Conservation (phyloP, 176 grass and related monocot species). For the Zoysia japonica region DNA sequence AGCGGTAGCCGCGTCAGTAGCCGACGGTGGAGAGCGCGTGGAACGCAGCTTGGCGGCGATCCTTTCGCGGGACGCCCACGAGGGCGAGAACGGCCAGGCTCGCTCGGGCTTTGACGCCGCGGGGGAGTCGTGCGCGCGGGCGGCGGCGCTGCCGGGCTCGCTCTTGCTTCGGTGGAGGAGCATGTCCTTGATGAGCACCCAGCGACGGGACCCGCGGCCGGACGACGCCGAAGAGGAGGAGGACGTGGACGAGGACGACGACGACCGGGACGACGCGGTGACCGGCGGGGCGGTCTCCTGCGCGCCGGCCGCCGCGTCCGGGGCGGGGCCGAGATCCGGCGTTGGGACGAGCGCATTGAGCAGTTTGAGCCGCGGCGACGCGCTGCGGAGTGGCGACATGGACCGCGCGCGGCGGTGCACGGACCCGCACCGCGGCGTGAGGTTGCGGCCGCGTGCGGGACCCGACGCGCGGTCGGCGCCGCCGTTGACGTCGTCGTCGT, state of each 20-base stretch:
- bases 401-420: conserved; percentile 79
- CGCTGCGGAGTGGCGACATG: conserved; percentile 79
- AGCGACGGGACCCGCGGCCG: conserved; percentile 60
- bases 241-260: conserved; percentile 52
- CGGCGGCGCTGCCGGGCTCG: conserved; percentile 45
- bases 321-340: conserved; percentile 25
- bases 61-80: conserved; percentile 60
- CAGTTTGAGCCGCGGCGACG: conserved; percentile 56
- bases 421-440: conserved; percentile 63
- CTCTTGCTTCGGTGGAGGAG: conserved; percentile 96
- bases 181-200: conserved; percentile 91
- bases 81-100: conserved; percentile 68
- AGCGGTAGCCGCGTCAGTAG: background rate
- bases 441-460: conserved; percentile 48
- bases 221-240: conserved; percentile 47
- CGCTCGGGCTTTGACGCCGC: conserved; percentile 48
- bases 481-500: conserved; percentile 31
- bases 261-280: conserved; percentile 61
- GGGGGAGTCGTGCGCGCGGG: conserved; percentile 31
- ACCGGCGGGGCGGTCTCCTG: conserved; percentile 39
- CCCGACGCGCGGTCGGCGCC: background rate
- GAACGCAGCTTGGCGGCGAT: conserved; percentile 39
- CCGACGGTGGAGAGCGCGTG: background rate
- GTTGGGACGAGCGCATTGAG: conserved; percentile 55
- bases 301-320: background rate